phyloP scores from a whole-genome alignment of 2,329 filamentous ascomycete genomes.

The Thelonectria blattea region DNA sequence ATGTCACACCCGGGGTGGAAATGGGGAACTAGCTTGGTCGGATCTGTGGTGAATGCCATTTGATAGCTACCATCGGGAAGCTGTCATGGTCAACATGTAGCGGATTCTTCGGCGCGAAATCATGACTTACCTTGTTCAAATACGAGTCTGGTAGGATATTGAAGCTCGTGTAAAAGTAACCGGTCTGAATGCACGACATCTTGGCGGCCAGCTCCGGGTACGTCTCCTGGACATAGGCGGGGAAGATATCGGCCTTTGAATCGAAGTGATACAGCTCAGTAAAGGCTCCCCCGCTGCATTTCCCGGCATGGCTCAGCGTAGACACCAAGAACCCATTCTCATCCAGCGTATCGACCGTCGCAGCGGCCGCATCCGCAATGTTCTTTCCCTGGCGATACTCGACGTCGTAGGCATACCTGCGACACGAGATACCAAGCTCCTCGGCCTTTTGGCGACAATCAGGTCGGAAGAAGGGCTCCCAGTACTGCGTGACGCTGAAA shows the following conservation, averaged over 20 bases:
- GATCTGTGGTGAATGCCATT: slow-evolving; percentile 54
- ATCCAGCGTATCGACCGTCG: slow-evolving; percentile 47
- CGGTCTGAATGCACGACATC: slow-evolving; percentile 58
- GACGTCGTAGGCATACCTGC: slow-evolving; percentile 53
- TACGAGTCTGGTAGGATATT: slow-evolving; percentile 53
- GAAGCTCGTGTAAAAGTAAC: slow-evolving; percentile 56
- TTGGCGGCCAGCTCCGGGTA: slow-evolving; percentile 54
- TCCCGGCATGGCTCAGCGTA: slow-evolving; percentile 55
- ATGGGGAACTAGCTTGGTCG: slow-evolving; percentile 49
- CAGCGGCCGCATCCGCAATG: slow-evolving; percentile 59
- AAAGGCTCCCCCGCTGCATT: slow-evolving; percentile 52
- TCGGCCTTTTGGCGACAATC: slow-evolving; percentile 48
- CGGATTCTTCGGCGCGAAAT: rapidly evolving
- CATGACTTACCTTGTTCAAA: slow-evolving; percentile 49
- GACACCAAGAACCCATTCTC: slow-evolving; percentile 57
- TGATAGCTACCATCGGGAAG: slow-evolving; percentile 49
- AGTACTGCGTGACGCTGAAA: slow-evolving; percentile 63
- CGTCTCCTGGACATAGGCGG: slow-evolving; percentile 49
- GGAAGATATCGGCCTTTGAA: slow-evolving; percentile 58
- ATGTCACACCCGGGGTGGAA: slow-evolving; percentile 54
- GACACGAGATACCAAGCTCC: slow-evolving; percentile 48
- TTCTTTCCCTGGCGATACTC: slow-evolving; percentile 53
- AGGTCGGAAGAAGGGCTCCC: slow-evolving; percentile 55
- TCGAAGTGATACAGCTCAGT: slow-evolving; percentile 61
- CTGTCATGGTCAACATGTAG: slow-evolving; percentile 33